phyloP scores from a whole-genome alignment of 345 rosid species.

The Aurinia saxatilis region DNA sequence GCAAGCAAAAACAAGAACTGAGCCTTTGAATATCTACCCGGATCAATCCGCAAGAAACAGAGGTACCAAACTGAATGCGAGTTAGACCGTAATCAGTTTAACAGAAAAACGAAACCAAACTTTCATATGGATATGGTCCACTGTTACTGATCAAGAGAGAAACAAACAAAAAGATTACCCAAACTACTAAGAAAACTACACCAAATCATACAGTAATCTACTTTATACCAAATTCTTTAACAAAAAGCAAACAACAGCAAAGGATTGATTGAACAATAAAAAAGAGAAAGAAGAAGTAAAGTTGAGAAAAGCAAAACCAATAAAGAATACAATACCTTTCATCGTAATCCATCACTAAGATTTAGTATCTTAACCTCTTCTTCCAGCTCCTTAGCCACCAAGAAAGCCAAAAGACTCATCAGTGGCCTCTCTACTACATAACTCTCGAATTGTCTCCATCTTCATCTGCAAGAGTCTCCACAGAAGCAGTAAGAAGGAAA shows the following conservation, averaged over 20 bases:
- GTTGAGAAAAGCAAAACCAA: conserved; percentile 28
- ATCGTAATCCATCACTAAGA: conserved; percentile 19
- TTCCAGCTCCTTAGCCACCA: conserved; percentile 29
- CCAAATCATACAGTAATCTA: conserved; percentile 8
- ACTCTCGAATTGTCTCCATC: conserved; percentile 13
- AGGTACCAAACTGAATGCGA: neutral
- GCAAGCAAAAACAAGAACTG: no score
- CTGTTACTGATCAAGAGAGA: neutral
- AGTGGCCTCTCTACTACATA: conserved; percentile 10
- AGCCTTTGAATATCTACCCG: no score
- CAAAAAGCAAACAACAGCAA: conserved; percentile 26
- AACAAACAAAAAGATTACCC: conserved; percentile 1
- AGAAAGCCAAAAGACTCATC: conserved; percentile 24
- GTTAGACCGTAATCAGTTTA: neutral
- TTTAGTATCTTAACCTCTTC: conserved; percentile 2
- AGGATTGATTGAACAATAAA: conserved; percentile 20
- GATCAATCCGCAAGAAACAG: neutral
- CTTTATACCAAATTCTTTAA: conserved; percentile 22
- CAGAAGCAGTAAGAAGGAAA: neutral
- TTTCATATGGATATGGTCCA: neutral
- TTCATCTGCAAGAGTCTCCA: conserved; percentile 5
- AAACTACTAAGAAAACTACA: conserved; percentile 17
- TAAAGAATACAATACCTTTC: conserved; percentile 23
- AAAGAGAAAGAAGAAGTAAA: neutral
- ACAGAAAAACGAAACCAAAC: neutral